phyloP scores from a whole-genome alignment of 768 basidiomycete genomes.

The Lentinula guzmanii region DNA sequence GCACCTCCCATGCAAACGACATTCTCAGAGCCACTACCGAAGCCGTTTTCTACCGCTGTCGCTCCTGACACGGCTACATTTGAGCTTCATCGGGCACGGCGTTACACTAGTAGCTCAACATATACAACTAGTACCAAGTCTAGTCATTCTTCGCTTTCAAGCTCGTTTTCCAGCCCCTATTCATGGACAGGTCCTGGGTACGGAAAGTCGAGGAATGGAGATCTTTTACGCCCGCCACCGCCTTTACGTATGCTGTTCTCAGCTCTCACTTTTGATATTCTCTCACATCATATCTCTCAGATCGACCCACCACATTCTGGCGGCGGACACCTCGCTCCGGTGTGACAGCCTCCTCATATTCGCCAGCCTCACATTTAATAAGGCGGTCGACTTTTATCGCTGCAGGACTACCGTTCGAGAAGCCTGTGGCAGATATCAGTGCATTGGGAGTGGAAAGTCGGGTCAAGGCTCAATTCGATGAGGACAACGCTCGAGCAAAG shows the following conservation, averaged over 20 bases:
- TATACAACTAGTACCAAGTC: slow-evolving; percentile 1
- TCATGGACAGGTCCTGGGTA: slow-evolving; percentile 20
- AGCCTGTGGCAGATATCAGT: slow-evolving; percentile 54
- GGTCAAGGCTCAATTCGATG: slow-evolving; percentile 20
- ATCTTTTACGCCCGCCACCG: slow-evolving; percentile 55
- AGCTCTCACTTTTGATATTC: slow-evolving; percentile 8
- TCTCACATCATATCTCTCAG: slow-evolving; percentile 25
- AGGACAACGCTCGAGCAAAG: slow-evolving; percentile 3
- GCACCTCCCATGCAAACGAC: slow-evolving; percentile 25
- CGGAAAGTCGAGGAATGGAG: slow-evolving; percentile 29
- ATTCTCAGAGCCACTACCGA: slow-evolving; percentile 8
- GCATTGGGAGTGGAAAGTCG: slow-evolving; percentile 59
- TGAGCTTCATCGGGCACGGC: not conserved
- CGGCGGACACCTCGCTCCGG: slow-evolving; percentile 67
- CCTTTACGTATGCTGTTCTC: slow-evolving; percentile 46
- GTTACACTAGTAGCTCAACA: not conserved
- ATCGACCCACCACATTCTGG: slow-evolving; percentile 83
- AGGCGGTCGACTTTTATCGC: slow-evolving; percentile 77
- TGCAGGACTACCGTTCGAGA: slow-evolving; percentile 64
- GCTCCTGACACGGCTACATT: not conserved
- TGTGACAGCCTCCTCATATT: slow-evolving; percentile 64
- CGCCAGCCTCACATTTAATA: slow-evolving; percentile 66
- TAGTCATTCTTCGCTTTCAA: slow-evolving; percentile 19
- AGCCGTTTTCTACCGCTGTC: not conserved
- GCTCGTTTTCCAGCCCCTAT: slow-evolving; percentile 19